Percentiles rank a stretch among this genome's conserved stretches.
Evolutionary conservation across 257 asterid genomes (phyloP).

Genomic region (Nemophila menziesii): DNA sequence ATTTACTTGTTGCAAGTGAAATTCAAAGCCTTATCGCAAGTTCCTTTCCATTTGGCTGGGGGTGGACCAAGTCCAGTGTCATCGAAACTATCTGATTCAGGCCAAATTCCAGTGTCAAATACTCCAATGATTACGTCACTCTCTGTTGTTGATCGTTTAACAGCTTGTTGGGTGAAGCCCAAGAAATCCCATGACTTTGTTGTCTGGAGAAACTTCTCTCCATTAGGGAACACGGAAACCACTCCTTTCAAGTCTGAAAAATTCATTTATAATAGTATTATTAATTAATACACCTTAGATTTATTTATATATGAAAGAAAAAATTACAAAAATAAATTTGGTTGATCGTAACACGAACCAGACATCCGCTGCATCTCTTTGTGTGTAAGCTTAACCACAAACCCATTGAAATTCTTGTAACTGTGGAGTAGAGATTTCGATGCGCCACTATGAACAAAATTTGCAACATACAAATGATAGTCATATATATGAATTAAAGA

Average conservation of each 20-base stretch:
- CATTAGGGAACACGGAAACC: conserved; percentile 33
- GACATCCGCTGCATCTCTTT: too few species aligned
- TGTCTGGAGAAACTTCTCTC: conserved; percentile 23
- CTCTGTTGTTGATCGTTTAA: conserved; percentile 12
- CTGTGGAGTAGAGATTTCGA: too few species aligned
- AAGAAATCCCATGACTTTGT: conserved; percentile 55
- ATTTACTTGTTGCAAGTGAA: conserved; percentile 61
- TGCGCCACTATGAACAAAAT: too few species aligned
- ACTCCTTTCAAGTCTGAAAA: conserved; percentile 36
- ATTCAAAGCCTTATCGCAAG: conserved; percentile 27
- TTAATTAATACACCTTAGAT: too few species aligned
- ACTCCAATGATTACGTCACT: conserved; percentile 35
- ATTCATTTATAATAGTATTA: too few species aligned
- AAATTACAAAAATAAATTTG: too few species aligned
- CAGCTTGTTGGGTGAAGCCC: conserved; percentile 17
- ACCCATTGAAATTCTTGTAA: too few species aligned
- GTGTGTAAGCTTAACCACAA: too few species aligned
- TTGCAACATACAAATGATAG: too few species aligned
- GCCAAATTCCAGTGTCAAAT: conserved; percentile 49
- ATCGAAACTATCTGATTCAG: conserved; percentile 53
- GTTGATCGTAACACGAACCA: too few species aligned
- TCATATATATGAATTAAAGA: too few species aligned
- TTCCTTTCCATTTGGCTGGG: conserved; percentile 49
- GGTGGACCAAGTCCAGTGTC: conserved; percentile 34
- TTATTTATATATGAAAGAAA: too few species aligned